Base-by-base conservation (phyloP, 2,329 filamentous ascomycete species). In the Colletotrichum cordylinicola region DNA sequence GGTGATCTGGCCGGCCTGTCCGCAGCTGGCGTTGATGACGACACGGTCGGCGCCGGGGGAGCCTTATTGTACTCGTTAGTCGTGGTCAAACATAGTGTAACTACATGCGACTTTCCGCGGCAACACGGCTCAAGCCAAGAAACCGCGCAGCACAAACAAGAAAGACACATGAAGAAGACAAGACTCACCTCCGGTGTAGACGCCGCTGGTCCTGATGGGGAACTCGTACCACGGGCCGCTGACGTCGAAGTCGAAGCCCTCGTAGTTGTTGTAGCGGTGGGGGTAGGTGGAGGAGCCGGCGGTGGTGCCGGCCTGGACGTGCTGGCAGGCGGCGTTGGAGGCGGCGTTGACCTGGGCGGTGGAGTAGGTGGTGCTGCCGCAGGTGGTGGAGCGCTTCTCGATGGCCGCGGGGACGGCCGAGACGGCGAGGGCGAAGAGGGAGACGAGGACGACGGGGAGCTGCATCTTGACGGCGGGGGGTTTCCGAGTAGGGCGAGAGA, bases 11-110 rank as follows among this genome's bases (percentile, higher is more conserved):
- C 92, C 93, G 16, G 92, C 93, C 66, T 90, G 87, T 73, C 88
- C 75, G 79, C 92, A 90, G n/a, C 83, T 77, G 1, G 80, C 86
- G 80, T 91, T 93, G 85, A 94, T 92, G 15, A 94, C 82, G 70
- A 94, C 91, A 67, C 93, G 91, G 81, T 94, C 93, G 27, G 93
- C 85, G 39, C 93, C 93, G 1, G 93, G 93, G 1, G 88, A 89
- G 29, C 91, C 91, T 89, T 62, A 33, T 43, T 27, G 58, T 13
- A 39, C 35, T 33, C 15, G 43, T 35, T 9, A 15, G 58, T 5
- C 29, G 4, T 10, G 10, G 18, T 8, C 24, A 61, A 8, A 5
- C 16, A 2, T 12, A 2, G 27, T 13, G n/a, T n/a, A n/a, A 39
- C 9, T n/a, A 29, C 5, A n/a, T 37, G 56, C 21, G n/a, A n/a